Base-by-base conservation (phyloP, 2,329 filamentous ascomycete species). In the Diplodia mutila region DNA sequence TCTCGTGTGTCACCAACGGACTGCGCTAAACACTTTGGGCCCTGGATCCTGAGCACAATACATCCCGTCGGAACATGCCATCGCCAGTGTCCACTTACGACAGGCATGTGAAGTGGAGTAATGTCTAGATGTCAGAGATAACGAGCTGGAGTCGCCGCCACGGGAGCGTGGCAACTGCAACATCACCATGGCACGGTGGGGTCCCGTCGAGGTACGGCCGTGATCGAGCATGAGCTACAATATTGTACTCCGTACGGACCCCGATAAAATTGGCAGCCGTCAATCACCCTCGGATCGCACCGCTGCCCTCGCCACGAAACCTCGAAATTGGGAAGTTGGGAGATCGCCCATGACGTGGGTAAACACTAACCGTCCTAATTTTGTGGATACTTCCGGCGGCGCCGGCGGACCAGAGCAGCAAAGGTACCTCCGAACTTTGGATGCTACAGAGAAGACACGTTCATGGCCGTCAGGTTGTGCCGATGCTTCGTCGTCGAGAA, bases 1-100 rank as follows among this genome's bases (percentile, higher is more conserved):
- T 32, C 29, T 51, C 46, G 59, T 61, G 39, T 63, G 59, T 51
- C 46, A 51, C 59, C 25, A 18, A 39, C 23, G 49, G 27, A 39
- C 59, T 37, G 46, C 59, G 59, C 59, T 63, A 63, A 63, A 39
- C 59, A 29, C 8, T 18, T 63, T 32, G 21, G 59, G 46, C 42
- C 48, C 42, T 51, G 49, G 27, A 18, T 34, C 59, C 59, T 63
- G 42, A 63, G n/a, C 18, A 51, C 49, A 23, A 63, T 63, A 37
- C 18, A 18, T 32, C 18, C 42, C 14, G 46, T 25, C 59, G 59
- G 59, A 63, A 63, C 11, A 63, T 63, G 59, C 59, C 59, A 63
- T 18, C 21, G 14, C 6, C 27, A 9, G 39, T 32, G 18, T 12
- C 57, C 25, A 48, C 29, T 21, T 14, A n/a, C 39, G 57, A 61